phyloP scores from a whole-genome alignment of 1,284 basidiomycete genomes.

The Trametes versicolor region DNA sequence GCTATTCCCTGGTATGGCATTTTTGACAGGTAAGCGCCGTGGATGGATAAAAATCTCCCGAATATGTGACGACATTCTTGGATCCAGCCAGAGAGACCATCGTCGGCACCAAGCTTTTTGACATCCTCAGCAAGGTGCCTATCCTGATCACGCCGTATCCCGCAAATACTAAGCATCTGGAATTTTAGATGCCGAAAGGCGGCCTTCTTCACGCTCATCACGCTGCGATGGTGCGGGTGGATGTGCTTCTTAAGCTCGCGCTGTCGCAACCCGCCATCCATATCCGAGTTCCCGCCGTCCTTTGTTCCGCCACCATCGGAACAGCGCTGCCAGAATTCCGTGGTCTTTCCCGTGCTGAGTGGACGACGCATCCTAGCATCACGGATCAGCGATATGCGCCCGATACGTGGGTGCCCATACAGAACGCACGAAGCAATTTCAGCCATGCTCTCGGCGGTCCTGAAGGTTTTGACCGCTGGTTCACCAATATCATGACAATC shows the following conservation, averaged over 20 bases:
- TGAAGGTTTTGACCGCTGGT: conserved; percentile 74
- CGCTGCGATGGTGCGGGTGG: conserved; percentile 70
- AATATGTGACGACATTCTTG: neutral
- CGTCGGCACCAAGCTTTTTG: conserved; percentile 64
- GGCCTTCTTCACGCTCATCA: conserved; percentile 78
- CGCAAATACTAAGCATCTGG: neutral
- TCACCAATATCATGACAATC: conserved; percentile 65
- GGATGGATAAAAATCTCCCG: no score
- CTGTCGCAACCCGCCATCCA: conserved; percentile 66
- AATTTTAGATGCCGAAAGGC: conserved; percentile 77
- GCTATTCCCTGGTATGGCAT: conserved; percentile 80
- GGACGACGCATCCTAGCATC: conserved; percentile 48
- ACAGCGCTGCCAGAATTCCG: conserved; percentile 59
- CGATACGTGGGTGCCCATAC: conserved; percentile 62
- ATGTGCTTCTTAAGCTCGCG: conserved; percentile 60
- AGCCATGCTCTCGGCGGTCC: conserved; percentile 61
- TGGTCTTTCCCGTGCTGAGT: conserved; percentile 51
- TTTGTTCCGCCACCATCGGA: conserved; percentile 52
- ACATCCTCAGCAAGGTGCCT: conserved; percentile 64
- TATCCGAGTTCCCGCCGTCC: conserved; percentile 53
- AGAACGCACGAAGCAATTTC: conserved; percentile 64
- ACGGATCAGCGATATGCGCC: conserved; percentile 56
- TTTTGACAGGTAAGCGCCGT: conserved; percentile 64
- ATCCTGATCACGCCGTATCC: neutral
- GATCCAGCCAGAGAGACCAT: conserved; percentile 63